Conservation (phyloP, 108 stramenopile species). For the Cylindrotheca fusiformis region DNA sequence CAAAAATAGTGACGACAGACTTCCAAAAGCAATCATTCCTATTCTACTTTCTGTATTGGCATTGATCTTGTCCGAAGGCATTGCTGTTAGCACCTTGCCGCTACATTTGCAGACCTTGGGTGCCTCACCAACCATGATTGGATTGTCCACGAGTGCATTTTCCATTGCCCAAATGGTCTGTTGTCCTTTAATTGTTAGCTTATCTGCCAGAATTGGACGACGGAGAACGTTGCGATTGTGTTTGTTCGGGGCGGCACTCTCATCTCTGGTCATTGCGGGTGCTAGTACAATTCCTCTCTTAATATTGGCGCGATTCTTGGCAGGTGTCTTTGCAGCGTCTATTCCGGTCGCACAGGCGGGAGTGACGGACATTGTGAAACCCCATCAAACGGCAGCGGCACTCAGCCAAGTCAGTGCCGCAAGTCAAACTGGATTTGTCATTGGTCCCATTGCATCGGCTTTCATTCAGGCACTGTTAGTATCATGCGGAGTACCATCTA, state of each 20-base stretch:
- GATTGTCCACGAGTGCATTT: constrained; percentile 25
- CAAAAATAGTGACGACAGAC: not conserved
- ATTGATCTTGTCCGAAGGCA: constrained; percentile 36
- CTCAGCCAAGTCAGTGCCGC: constrained; percentile 30
- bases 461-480: constrained; percentile 14
- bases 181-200: constrained; percentile 20
- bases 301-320: constrained; percentile 12
- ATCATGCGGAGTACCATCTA: constrained; percentile 8
- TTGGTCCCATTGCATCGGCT: constrained; percentile 26
- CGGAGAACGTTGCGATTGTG: constrained; percentile 16
- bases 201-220: constrained; percentile 22
- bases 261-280: constrained; percentile 18
- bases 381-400: constrained; percentile 8
- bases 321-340: constrained; percentile 34
- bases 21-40: constrained; percentile 21
- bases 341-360: constrained; percentile 32
- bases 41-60: constrained; percentile 27
- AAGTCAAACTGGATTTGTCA: constrained; percentile 27
- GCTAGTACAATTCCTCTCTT: constrained; percentile 9
- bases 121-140: constrained; percentile 19
- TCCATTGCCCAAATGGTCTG: constrained; percentile 29
- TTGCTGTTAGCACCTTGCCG: constrained; percentile 26
- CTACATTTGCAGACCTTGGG: constrained; percentile 28
- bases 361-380: constrained; percentile 20
- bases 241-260: constrained; percentile 14